These are phyloP conservation scores for Calonectria montana DNA, from an alignment of 2,329 filamentous ascomycete genomes.

Conservation along the genomic window DNA sequence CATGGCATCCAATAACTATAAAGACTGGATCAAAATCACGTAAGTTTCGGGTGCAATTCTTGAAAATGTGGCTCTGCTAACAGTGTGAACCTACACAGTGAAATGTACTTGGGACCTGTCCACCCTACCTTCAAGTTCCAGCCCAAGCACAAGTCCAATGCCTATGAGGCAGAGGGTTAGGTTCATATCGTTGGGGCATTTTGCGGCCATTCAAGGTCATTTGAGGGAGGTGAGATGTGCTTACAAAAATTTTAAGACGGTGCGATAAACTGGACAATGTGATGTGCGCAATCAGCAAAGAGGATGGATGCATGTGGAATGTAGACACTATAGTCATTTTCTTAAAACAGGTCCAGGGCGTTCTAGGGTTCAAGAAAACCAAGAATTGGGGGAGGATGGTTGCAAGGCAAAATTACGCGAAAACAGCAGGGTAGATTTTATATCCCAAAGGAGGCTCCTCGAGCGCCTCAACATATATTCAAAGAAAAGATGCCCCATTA, in stretches of 20 bases:
- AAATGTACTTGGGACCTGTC: conserved; percentile 96
- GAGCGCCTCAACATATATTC: neutral
- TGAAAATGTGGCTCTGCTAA: conserved; percentile 21
- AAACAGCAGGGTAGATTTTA: neutral
- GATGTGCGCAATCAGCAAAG: neutral
- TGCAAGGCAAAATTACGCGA: neutral
- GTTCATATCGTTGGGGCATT: neutral
- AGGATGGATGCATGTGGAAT: neutral
- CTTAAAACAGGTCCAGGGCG: too few species aligned
- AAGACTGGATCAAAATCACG: conserved; percentile 99
- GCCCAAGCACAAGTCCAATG: conserved; percentile 97
- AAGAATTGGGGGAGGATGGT: neutral
- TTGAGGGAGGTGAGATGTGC: neutral
- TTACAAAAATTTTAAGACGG: too few species aligned
- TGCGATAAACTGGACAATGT: neutral
- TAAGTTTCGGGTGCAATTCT: conserved; percentile 57
- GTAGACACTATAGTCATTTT: too few species aligned
- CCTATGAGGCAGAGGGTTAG: conserved; percentile 82
- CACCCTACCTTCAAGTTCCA: conserved; percentile 93
- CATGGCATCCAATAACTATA: conserved; percentile 89
- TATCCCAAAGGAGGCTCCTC: neutral
- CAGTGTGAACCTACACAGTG: conserved; percentile 62
- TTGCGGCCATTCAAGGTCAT: neutral
- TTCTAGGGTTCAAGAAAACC: neutral
- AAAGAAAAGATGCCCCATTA: conserved; percentile 4